phyloP scores from a whole-genome alignment of 176 grass and related monocot genomes.

The Olyra latifolia region DNA sequence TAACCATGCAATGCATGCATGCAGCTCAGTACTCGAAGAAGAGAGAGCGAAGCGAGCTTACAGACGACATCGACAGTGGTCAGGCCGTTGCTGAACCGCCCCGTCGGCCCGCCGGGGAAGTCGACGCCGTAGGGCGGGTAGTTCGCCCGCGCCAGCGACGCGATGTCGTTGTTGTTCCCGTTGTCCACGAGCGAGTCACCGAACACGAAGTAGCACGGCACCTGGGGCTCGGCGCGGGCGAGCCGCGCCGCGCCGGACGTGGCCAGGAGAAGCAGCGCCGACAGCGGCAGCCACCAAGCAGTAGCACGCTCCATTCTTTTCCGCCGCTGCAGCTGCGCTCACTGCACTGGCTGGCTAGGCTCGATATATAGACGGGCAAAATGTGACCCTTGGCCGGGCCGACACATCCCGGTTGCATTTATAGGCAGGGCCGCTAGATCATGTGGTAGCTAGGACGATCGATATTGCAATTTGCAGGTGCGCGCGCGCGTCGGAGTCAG shows the following conservation, averaged over 20 bases:
- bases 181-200: slow-evolving; percentile 92
- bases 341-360: background rate
- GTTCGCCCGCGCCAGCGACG: slow-evolving; percentile 82
- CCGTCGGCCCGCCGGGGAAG: slow-evolving; percentile 62
- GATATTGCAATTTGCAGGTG: too few relatives aligned
- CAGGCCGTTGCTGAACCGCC: slow-evolving; percentile 83
- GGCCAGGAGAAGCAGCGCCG: slow-evolving; percentile 10
- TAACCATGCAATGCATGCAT: too few relatives aligned
- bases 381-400: background rate
- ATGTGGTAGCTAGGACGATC: background rate
- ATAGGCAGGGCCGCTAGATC: slow-evolving; percentile 21
- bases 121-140: slow-evolving; percentile 90
- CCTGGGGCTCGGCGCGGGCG: slow-evolving; percentile 37
- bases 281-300: background rate
- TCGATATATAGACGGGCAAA: background rate
- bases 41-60: background rate
- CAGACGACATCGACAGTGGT: slow-evolving; percentile 80
- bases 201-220: slow-evolving; percentile 89
- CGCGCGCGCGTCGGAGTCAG: background rate
- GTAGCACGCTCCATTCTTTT: background rate
- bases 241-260: background rate
- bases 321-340: background rate
- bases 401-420: slow-evolving; percentile 30
- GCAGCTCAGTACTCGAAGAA: too few relatives aligned
- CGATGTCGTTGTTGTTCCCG: slow-evolving; percentile 90